phyloP scores from a whole-genome alignment of 306 rosid species.

The Argentina anserina region DNA sequence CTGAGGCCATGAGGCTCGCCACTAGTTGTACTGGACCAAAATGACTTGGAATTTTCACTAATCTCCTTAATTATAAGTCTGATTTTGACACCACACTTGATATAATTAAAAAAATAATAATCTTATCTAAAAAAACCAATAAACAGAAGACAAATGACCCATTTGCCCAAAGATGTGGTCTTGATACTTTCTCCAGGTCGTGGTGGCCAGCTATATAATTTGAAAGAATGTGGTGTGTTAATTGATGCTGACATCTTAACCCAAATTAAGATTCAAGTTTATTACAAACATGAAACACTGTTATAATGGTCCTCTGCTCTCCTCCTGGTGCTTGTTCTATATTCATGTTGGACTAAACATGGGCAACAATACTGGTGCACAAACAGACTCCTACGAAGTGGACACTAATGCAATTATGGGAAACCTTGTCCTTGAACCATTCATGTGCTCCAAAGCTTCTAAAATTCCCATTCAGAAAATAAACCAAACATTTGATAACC shows the following conservation, averaged over 20 bases:
- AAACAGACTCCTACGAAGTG: neutral
- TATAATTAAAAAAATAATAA: neutral
- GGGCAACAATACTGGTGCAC: constrained; percentile 2
- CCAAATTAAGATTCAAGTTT: constrained; percentile 4
- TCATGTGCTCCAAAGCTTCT: neutral
- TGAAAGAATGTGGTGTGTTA: neutral
- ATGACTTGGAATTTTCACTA: constrained; percentile 5
- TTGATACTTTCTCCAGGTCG: neutral
- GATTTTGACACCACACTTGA: constrained; percentile 18
- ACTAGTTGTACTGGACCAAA: neutral
- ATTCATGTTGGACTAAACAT: constrained; percentile 6
- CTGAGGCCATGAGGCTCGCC: constrained; percentile 13
- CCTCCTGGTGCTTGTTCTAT: neutral
- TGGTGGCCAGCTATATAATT: constrained; percentile 16
- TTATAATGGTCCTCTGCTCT: constrained; percentile 12
- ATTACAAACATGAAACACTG: constrained; percentile 4
- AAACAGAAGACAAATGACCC: neutral
- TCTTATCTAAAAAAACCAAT: neutral
- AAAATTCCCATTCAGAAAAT: neutral
- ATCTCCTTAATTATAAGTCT: constrained; percentile 8
- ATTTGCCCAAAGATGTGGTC: neutral
- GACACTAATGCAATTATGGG: neutral
- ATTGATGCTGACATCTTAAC: constrained; percentile 28
- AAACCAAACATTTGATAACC: neutral
- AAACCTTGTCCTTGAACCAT: neutral